phyloP scores from a whole-genome alignment of 306 rosid genomes.

The Vachellia pachyceras region DNA sequence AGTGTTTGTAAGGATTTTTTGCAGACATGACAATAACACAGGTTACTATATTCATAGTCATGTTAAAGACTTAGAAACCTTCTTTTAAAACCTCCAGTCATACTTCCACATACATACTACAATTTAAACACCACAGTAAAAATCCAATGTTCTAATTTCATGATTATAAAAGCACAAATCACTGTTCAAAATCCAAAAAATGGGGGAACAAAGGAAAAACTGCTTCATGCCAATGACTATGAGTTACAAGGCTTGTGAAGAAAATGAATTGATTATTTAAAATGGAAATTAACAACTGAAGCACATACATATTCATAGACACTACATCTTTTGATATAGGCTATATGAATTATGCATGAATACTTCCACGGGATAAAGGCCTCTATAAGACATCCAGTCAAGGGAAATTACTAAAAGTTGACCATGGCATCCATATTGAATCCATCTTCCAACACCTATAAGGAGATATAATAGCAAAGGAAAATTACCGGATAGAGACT shows the following conservation, averaged over 20 bases:
- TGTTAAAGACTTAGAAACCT: conserved; percentile 23
- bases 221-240: neutral
- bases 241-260: conserved; percentile 1
- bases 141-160: conserved; percentile 18
- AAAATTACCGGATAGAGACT: conserved; percentile 8
- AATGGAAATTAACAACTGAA: conserved; percentile 12
- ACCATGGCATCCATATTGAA: neutral
- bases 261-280: conserved; percentile 8
- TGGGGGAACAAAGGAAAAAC: neutral
- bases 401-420: conserved; percentile 9
- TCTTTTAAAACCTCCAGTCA: conserved; percentile 31
- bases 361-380: neutral
- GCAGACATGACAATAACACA: conserved; percentile 17
- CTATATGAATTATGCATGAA: conserved; percentile 7
- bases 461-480: conserved; percentile 25
- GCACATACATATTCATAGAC: neutral
- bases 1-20: conserved; percentile 14
- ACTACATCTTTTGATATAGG: conserved; percentile 7
- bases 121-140: conserved; percentile 24
- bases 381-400: neutral
- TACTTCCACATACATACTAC: conserved; percentile 10
- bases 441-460: neutral
- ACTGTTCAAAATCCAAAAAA: neutral
- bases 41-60: neutral
- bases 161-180: conserved; percentile 22